Evolutionary conservation across 2,329 filamentous ascomycete genomes (phyloP).

Genomic region (Monosporascus sp.): DNA sequence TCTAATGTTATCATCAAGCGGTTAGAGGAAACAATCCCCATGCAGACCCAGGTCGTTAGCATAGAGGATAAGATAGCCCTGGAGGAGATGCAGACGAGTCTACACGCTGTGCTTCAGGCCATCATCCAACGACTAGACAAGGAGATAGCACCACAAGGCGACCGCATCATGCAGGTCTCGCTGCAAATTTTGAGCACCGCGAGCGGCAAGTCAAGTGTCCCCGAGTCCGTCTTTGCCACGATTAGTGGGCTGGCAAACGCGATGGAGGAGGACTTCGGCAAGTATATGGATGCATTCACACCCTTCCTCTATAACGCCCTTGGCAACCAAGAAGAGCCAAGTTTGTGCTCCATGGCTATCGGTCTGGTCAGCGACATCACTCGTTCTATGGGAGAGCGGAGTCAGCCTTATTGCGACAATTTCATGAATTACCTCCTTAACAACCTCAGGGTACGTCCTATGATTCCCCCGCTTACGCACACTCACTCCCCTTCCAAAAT

Average conservation of each 20-base stretch:
- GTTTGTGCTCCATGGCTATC: constrained; percentile 93
- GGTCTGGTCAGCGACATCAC: constrained; percentile 96
- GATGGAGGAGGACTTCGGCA: constrained; percentile 85
- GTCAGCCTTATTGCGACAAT: constrained; percentile 90
- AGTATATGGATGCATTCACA: constrained; percentile 95
- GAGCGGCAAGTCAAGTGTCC: constrained; percentile 83
- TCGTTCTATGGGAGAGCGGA: constrained; percentile 80
- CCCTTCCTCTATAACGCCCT: constrained; percentile 93
- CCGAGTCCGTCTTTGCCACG: constrained; percentile 87
- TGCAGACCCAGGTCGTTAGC: constrained; percentile 91
- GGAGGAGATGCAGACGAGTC: constrained; percentile 95
- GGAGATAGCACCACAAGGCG: constrained; percentile 83
- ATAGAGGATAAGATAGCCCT: constrained; percentile 94
- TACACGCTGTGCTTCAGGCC: constrained; percentile 84
- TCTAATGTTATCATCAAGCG: constrained; percentile 87
- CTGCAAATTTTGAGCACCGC: constrained; percentile 75
- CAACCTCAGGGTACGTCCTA: constrained; percentile 67
- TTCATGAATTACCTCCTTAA: constrained; percentile 98
- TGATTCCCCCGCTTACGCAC: constrained; percentile 1
- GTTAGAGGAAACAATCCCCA: constrained; percentile 79
- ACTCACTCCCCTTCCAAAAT: background rate
- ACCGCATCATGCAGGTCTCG: constrained; percentile 87
- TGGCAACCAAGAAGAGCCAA: constrained; percentile 90
- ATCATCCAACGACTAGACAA: constrained; percentile 88
- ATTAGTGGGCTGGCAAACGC: constrained; percentile 89